Base-by-base conservation (phyloP, 2,329 filamentous ascomycete species). In the Nemania serpens region DNA sequence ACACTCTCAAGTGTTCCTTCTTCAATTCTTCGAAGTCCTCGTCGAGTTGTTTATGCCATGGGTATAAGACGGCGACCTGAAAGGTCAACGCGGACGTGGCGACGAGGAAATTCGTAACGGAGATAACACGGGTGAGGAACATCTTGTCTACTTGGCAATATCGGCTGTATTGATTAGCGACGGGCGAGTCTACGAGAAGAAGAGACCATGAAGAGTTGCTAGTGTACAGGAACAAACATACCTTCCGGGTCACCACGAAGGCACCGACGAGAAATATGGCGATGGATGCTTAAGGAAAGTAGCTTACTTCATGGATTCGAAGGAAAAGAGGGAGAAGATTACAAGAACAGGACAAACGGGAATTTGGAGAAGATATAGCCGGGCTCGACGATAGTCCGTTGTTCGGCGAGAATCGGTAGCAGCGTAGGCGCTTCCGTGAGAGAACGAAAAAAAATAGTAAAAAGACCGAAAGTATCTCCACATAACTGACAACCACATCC, bases 21-120 rank as follows among this genome's bases (percentile, higher is more conserved):
- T 84, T 86, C 22, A 89, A 75, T 11, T 79, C 75, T 57, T 84
- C 78, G 68, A 90, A 89, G 61, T 84, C 83, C 18, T 82, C 79
- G 64, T 89, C 84, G 6, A 90, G 76, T 70, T 88, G 78, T 68
- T 88, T 82, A 74, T 90, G 87, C 87, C 87, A 90, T 1, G 88
- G 88, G 73, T 90, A 90, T 11, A 90, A 78, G 41, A 90, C 88
- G 67, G 85, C 87, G 51, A 89, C 85, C 74, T 90, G 87, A 73
- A 90, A 90, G 37, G 78, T 79, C 36, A 90, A 79, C 0, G 88
- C 88, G 3, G 86, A 88, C 33, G 81, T 82, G 55, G 86, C 88
- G 62, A 90, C 84, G 64, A 82, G 70, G 70, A 90, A 90, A 76
- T 90, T 88, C 62, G 84, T 87, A 63, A 88, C 66, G 11, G 85